phyloP scores from a whole-genome alignment of 2,329 filamentous ascomycete species.

The Pseudodiploospora longispora region DNA sequence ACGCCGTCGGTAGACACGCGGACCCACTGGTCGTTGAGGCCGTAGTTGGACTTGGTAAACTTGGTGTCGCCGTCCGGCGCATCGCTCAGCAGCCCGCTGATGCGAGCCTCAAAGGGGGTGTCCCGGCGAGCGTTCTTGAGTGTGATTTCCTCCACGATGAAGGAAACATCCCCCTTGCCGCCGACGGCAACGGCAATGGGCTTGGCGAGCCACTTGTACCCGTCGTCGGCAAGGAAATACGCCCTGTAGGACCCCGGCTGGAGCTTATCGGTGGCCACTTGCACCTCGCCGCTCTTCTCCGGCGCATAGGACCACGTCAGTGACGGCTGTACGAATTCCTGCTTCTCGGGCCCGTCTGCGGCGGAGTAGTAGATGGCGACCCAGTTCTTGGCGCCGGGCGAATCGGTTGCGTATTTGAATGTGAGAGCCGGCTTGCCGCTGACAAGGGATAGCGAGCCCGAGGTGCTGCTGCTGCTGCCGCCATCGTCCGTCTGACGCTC shows the following conservation, averaged over 20 bases:
- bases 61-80: conserved; percentile 13
- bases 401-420: conserved; percentile 25
- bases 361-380: conserved; percentile 26
- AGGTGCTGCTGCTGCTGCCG: neutral
- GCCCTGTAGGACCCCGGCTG: conserved; percentile 25
- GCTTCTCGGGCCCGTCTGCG: conserved; percentile 26
- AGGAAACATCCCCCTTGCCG: conserved; percentile 15
- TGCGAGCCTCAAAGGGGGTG: conserved; percentile 22
- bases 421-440: conserved; percentile 17
- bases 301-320: conserved; percentile 27
- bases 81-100: conserved; percentile 25
- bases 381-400: conserved; percentile 26
- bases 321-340: conserved; percentile 19
- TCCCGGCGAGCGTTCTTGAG: conserved; percentile 29
- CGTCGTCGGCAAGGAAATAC: conserved; percentile 27
- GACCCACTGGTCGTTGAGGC: conserved; percentile 22
- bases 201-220: conserved; percentile 27
- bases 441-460: conserved; percentile 8
- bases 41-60: conserved; percentile 19
- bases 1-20: conserved; percentile 22
- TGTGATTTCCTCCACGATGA: conserved; percentile 21
- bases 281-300: conserved; percentile 16
- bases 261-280: conserved; percentile 16
- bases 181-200: conserved; percentile 23
- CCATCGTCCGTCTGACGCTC: neutral